Conservation (phyloP, 1,139 yeast genomes). For the Spencermartinsiella ligniputridi region DNA sequence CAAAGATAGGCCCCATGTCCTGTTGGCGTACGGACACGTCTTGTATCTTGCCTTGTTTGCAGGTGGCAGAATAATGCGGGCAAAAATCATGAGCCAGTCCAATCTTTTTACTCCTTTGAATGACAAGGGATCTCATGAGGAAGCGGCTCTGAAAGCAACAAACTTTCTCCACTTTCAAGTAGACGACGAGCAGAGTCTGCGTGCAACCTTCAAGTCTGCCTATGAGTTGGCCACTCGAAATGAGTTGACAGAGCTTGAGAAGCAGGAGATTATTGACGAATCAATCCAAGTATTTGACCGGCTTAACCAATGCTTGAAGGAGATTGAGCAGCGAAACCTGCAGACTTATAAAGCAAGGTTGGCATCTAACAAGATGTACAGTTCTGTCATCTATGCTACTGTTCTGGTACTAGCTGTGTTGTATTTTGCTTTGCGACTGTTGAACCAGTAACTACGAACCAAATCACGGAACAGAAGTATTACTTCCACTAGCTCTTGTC, state of each 20-base stretch:
- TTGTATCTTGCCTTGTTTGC: conserved; percentile 84
- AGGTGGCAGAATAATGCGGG: conserved; percentile 73
- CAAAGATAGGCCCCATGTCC: conserved; percentile 59
- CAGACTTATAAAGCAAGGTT: neutral
- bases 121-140: conserved; percentile 53
- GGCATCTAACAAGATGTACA: neutral
- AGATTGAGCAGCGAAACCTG: conserved; percentile 58
- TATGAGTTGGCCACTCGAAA: conserved; percentile 74
- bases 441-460: neutral
- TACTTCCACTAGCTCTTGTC: no score
- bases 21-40: conserved; percentile 82
- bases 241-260: conserved; percentile 62
- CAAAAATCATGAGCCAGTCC: conserved; percentile 59
- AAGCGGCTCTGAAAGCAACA: conserved; percentile 58
- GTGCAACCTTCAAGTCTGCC: conserved; percentile 65
- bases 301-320: conserved; percentile 56
- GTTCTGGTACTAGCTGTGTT: neutral
- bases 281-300: conserved; percentile 61
- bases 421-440: neutral
- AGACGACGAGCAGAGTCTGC: conserved; percentile 60
- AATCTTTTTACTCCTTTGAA: conserved; percentile 73
- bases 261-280: conserved; percentile 64
- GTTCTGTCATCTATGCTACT: neutral
- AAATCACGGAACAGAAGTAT: no score
- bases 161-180: conserved; percentile 65